Evolutionary conservation across 2,329 filamentous ascomycete species (phyloP).

Genomic region (Juglanconis sp.): DNA sequence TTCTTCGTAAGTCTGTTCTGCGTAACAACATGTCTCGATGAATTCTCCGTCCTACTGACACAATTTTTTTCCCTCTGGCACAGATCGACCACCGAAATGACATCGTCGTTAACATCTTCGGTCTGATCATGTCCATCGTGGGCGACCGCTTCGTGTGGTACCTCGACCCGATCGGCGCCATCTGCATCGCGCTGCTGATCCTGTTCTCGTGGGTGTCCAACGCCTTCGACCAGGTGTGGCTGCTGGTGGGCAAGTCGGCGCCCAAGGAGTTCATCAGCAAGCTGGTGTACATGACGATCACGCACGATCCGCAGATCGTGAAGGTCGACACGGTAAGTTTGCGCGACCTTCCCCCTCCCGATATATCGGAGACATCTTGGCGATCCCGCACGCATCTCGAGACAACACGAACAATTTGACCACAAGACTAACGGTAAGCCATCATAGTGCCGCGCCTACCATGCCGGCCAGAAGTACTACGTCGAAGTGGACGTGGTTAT

Average conservation of each 20-base stretch:
- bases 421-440: constrained; percentile 7
- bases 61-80: not conserved
- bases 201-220: constrained; percentile 60
- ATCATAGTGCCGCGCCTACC: constrained; percentile 52
- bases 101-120: constrained; percentile 53
- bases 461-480: constrained; percentile 59
- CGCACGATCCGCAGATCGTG: constrained; percentile 49
- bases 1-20: constrained; percentile 41
- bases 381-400: not conserved
- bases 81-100: constrained; percentile 55
- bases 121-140: constrained; percentile 53
- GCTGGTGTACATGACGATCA: constrained; percentile 53
- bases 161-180: constrained; percentile 59
- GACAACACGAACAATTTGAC: not conserved
- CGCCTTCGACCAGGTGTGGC: constrained; percentile 59
- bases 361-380: not conserved
- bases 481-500: constrained; percentile 63
- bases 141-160: constrained; percentile 55
- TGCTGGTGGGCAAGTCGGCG: constrained; percentile 60
- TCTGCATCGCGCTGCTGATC: constrained; percentile 58
- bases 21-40: too few relatives aligned
- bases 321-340: constrained; percentile 51
- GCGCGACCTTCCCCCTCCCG: not conserved
- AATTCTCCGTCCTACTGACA: not conserved
- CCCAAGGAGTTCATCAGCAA: constrained; percentile 54